Percentiles rank a stretch among this genome's conserved stretches.
Conservation (phyloP, 768 basidiomycete genomes). For the Galerina sulciceps region DNA sequence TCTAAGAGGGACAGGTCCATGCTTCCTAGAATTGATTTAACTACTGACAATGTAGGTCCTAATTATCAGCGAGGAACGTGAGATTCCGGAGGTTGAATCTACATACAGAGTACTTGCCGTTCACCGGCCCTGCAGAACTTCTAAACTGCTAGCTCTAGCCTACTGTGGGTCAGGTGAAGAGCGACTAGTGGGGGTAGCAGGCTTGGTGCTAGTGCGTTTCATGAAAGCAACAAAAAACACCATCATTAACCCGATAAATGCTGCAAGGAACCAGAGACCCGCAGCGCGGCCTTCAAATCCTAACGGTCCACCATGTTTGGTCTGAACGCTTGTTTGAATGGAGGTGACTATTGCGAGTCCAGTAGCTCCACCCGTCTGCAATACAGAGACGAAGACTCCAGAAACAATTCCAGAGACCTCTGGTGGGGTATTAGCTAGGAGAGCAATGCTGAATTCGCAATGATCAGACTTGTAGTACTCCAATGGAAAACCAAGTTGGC, state of each 20-base stretch:
- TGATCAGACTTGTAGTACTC: background rate
- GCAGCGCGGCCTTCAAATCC: slow-evolving; percentile 46
- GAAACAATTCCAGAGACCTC: slow-evolving; percentile 57
- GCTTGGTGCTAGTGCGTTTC: too few species aligned
- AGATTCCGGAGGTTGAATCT: too few species aligned
- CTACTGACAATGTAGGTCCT: too few species aligned
- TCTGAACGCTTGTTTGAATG: slow-evolving; percentile 50
- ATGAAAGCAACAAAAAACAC: slow-evolving; percentile 13
- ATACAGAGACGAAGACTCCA: slow-evolving; percentile 58
- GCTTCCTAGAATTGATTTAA: too few species aligned
- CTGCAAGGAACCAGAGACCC: slow-evolving; percentile 49
- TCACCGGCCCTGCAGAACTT: too few species aligned
- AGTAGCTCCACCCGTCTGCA: slow-evolving; percentile 56
- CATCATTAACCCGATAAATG: slow-evolving; percentile 24
- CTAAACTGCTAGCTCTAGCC: too few species aligned
- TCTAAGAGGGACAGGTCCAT: too few species aligned
- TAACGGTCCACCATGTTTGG: slow-evolving; percentile 29
- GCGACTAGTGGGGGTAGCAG: too few species aligned
- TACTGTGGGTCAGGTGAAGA: too few species aligned
- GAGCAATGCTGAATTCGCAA: slow-evolving; percentile 45
- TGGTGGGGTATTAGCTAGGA: slow-evolving; percentile 51
- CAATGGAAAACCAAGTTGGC: slow-evolving; percentile 15
- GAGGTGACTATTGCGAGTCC: slow-evolving; percentile 53
- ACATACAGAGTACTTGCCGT: too few species aligned
- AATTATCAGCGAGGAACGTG: too few species aligned